phyloP scores from a whole-genome alignment of 192 early-diverging fungal species.

The Coemansia sp. region DNA sequence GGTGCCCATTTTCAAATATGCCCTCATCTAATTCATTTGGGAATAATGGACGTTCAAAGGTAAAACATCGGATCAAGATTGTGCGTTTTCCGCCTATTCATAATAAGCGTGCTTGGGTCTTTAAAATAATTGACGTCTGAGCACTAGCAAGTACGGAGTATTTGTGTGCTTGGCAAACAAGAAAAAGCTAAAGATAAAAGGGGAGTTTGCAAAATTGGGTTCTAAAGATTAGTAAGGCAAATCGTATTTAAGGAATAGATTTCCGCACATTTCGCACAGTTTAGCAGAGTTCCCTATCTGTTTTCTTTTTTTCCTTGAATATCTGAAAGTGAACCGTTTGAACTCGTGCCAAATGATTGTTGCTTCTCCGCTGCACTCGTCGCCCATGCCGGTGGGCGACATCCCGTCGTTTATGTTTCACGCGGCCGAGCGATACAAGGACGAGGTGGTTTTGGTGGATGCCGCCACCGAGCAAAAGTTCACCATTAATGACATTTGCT shows the following conservation, averaged over 20 bases:
- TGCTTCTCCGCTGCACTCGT: conserved; percentile 39
- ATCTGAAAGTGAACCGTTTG: not conserved
- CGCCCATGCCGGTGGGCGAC: conserved; percentile 38
- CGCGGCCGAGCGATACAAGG: conserved; percentile 27
- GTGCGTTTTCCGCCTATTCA: not conserved
- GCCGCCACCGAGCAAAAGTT: conserved; percentile 33
- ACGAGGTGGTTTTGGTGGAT: conserved; percentile 41
- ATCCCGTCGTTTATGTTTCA: conserved; percentile 48
- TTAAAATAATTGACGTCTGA: not conserved
- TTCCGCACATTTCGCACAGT: not conserved
- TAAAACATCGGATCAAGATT: not conserved
- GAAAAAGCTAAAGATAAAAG: not conserved
- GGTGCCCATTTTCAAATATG: no score
- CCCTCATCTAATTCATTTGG: not conserved
- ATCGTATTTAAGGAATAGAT: not conserved
- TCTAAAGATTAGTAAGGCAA: not conserved
- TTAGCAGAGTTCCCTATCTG: not conserved
- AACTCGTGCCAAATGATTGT: conserved; percentile 26
- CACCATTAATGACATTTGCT: conserved; percentile 44
- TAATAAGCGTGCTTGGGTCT: not conserved
- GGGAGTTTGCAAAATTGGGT: not conserved
- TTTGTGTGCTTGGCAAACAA: not conserved
- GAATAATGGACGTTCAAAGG: not conserved
- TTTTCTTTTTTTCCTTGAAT: not conserved
- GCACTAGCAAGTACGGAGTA: not conserved